These are phyloP conservation scores for Endoconidiophora laricicola DNA, from an alignment of 2,329 filamentous ascomycete species.

Conservation along the genomic window DNA sequence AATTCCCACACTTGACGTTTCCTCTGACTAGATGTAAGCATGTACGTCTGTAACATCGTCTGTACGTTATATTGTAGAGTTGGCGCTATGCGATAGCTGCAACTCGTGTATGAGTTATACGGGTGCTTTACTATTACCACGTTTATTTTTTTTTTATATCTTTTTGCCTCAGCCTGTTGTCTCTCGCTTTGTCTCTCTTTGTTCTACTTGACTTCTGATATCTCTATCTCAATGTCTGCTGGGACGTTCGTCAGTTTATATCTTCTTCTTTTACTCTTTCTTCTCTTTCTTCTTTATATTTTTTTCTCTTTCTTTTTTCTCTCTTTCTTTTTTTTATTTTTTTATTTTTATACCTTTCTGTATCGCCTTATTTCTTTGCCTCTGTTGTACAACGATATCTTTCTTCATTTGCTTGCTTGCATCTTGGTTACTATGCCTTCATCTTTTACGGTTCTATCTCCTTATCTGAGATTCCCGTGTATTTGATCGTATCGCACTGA, in stretches of 20 bases:
- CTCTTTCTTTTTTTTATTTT: background rate
- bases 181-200: background rate
- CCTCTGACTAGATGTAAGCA: background rate
- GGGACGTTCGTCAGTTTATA: too few relatives aligned
- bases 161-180: too few relatives aligned
- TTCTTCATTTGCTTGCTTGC: background rate
- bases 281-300: too few relatives aligned
- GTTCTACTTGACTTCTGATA: background rate
- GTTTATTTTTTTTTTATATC: background rate
- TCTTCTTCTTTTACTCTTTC: too few relatives aligned
- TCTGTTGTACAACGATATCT: background rate
- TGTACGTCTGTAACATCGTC: background rate
- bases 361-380: background rate
- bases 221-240: background rate
- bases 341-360: background rate
- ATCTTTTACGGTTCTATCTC: background rate
- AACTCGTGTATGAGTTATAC: background rate
- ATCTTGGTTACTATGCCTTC: background rate
- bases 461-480: conserved; percentile 3
- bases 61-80: background rate
- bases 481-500: conserved; percentile 3
- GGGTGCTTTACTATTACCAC: background rate
- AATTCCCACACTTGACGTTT: background rate
- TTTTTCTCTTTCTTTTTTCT: too few relatives aligned
- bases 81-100: background rate